Percentiles rank a stretch among this genome's conserved stretches.
These are phyloP conservation scores for Discostella stelligeroides DNA, from an alignment of 108 stramenopile species.

Conservation along the genomic window DNA sequence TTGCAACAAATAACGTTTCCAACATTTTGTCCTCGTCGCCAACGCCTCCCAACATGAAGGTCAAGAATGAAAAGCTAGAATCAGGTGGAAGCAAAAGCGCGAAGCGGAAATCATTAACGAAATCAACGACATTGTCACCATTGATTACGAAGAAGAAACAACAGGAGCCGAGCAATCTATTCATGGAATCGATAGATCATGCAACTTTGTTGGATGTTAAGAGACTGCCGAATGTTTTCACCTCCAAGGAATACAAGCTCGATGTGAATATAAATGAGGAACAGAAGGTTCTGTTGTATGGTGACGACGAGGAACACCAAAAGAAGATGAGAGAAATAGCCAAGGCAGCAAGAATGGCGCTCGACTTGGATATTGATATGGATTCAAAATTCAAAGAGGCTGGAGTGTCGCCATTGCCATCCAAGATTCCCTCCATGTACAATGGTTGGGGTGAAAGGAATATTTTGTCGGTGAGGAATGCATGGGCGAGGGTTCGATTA, in stretches of 20 bases:
- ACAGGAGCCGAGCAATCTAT: constrained; percentile 39
- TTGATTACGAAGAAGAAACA: constrained; percentile 19
- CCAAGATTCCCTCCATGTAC: constrained; percentile 29
- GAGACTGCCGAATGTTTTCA: constrained; percentile 53
- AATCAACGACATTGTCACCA: constrained; percentile 23
- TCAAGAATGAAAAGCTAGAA: constrained; percentile 24
- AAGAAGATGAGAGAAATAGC: constrained; percentile 31
- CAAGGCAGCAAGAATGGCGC: constrained; percentile 18
- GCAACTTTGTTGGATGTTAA: constrained; percentile 71
- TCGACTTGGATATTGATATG: neutral
- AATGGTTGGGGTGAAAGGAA: constrained; percentile 71
- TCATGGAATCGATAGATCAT: constrained; percentile 81
- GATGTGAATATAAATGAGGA: constrained; percentile 64
- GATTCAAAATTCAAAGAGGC: constrained; percentile 21
- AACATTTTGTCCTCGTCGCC: no score
- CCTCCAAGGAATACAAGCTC: constrained; percentile 47
- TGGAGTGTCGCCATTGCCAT: constrained; percentile 32
- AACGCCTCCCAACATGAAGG: no score
- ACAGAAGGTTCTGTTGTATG: constrained; percentile 65
- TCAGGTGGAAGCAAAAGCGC: constrained; percentile 12
- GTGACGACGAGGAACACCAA: constrained; percentile 27
- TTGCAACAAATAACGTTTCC: no score
- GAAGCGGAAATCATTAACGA: constrained; percentile 7
- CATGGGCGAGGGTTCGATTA: constrained; percentile 73
- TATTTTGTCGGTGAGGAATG: constrained; percentile 67